Percentiles rank a stretch among this genome's conserved stretches.
phyloP scores from a whole-genome alignment of 805 yeast genomes.

The Clavispora phyllophila region DNA sequence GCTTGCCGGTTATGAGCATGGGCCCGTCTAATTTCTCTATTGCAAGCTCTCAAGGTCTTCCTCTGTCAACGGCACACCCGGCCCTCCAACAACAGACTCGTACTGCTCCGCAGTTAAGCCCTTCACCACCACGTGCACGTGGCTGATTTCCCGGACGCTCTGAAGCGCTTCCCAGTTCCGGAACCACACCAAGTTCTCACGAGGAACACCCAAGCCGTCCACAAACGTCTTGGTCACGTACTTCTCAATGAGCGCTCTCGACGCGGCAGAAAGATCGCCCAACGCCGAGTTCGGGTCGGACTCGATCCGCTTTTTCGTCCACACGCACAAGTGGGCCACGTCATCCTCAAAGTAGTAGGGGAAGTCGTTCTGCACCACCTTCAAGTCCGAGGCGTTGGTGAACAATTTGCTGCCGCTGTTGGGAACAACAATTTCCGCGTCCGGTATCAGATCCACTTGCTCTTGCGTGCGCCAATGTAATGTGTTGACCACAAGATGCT shows the following conservation, averaged over 20 bases:
- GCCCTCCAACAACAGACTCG: slow-evolving; percentile 5
- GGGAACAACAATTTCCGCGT: slow-evolving; percentile 15
- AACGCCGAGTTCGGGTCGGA: slow-evolving; percentile 43
- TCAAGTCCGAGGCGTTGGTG: slow-evolving; percentile 36
- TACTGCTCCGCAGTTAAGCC: slow-evolving; percentile 26
- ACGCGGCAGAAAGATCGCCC: slow-evolving; percentile 47
- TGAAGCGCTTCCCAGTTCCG: slow-evolving; percentile 68
- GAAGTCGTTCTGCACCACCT: slow-evolving; percentile 52
- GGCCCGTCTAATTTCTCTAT: neutral
- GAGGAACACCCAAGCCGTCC: slow-evolving; percentile 34
- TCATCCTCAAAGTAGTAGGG: slow-evolving; percentile 56
- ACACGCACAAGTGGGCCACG: slow-evolving; percentile 56
- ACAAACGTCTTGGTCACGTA: slow-evolving; percentile 48
- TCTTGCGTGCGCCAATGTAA: slow-evolving; percentile 46
- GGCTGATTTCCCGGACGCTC: slow-evolving; percentile 62
- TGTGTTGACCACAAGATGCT: slow-evolving; percentile 43
- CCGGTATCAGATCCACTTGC: slow-evolving; percentile 13
- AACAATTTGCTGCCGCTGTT: slow-evolving; percentile 38
- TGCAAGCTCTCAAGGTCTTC: neutral
- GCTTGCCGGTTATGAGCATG: too few relatives aligned
- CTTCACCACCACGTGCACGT: slow-evolving; percentile 59
- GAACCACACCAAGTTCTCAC: slow-evolving; percentile 55
- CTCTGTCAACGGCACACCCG: slow-evolving; percentile 4
- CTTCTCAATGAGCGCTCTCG: slow-evolving; percentile 38
- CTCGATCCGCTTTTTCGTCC: slow-evolving; percentile 58